Conservation (phyloP, 176 grass and related monocot species). For the Otatea glauca region DNA sequence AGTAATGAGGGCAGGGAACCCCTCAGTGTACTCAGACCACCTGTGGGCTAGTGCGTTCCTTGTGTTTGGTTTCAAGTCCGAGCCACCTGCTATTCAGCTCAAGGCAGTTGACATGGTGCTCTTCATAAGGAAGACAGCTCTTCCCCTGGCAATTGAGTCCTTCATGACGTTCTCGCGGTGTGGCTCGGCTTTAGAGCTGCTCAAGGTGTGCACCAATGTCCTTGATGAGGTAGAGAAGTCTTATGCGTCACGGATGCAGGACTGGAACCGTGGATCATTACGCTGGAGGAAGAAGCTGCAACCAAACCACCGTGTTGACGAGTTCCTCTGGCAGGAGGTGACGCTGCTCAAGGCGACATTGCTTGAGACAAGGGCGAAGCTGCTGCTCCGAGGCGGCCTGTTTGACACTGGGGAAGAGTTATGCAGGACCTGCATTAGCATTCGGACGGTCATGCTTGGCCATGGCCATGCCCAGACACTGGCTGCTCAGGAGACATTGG, state of each 20-base stretch:
- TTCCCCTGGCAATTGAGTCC: slow-evolving; percentile 80
- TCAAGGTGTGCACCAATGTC: slow-evolving; percentile 96
- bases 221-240: slow-evolving; percentile 95
- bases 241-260: slow-evolving; percentile 79
- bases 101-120: slow-evolving; percentile 78
- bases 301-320: slow-evolving; percentile 69
- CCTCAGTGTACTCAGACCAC: slow-evolving; percentile 76
- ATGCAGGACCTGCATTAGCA: slow-evolving; percentile 96
- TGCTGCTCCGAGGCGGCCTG: slow-evolving; percentile 80
- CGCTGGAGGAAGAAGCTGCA: slow-evolving; percentile 92
- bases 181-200: slow-evolving; percentile 82
- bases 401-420: slow-evolving; percentile 86
- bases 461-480: slow-evolving; percentile 80
- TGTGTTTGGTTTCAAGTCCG: slow-evolving; percentile 93
- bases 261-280: slow-evolving; percentile 66
- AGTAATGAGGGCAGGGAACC: slow-evolving; percentile 72
- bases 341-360: slow-evolving; percentile 89
- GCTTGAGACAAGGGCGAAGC: slow-evolving; percentile 83
- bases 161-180: slow-evolving; percentile 96
- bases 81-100: slow-evolving; percentile 81
- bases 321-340: slow-evolving; percentile 96
- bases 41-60: slow-evolving; percentile 93
- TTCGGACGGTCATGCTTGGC: slow-evolving; percentile 94
- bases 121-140: slow-evolving; percentile 88
- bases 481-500: slow-evolving; percentile 87